Percentiles rank a stretch among this genome's conserved stretches.
These are phyloP conservation scores for Aspergillus jensenii DNA, from an alignment of 2,329 filamentous ascomycete species.

Conservation along the genomic window DNA sequence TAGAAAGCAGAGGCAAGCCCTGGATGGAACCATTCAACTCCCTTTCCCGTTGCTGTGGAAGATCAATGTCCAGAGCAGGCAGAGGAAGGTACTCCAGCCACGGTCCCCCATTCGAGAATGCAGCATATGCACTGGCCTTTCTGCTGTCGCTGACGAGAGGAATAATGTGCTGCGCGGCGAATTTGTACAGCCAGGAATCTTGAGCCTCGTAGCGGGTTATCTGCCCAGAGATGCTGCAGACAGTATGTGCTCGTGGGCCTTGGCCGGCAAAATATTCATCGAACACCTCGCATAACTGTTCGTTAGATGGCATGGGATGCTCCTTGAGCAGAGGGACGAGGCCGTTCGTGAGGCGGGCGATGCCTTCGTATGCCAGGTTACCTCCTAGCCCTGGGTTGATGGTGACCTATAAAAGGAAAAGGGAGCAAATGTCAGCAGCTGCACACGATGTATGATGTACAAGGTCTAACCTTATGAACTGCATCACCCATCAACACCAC, in stretches of 20 bases:
- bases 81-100: neutral
- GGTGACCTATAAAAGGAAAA: neutral
- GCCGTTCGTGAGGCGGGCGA: neutral
- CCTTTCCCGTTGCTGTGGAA: neutral
- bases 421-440: neutral
- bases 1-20: too few species aligned
- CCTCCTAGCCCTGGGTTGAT: slow-evolving; percentile 2
- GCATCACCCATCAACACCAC: neutral
- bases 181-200: neutral
- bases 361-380: neutral
- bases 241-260: neutral
- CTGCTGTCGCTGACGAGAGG: neutral
- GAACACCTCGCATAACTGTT: neutral
- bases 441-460: neutral
- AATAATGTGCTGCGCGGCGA: neutral
- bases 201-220: slow-evolving; percentile 1
- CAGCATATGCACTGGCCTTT: neutral
- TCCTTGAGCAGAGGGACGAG: neutral
- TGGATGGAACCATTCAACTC: too few species aligned
- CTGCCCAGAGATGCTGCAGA: neutral
- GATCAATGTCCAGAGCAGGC: neutral
- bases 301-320: neutral
- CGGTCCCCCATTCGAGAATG: neutral
- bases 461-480: neutral
- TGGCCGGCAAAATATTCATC: neutral